Base-by-base conservation (phyloP, 257 asterid species). In the Pogostemon cablin region DNA sequence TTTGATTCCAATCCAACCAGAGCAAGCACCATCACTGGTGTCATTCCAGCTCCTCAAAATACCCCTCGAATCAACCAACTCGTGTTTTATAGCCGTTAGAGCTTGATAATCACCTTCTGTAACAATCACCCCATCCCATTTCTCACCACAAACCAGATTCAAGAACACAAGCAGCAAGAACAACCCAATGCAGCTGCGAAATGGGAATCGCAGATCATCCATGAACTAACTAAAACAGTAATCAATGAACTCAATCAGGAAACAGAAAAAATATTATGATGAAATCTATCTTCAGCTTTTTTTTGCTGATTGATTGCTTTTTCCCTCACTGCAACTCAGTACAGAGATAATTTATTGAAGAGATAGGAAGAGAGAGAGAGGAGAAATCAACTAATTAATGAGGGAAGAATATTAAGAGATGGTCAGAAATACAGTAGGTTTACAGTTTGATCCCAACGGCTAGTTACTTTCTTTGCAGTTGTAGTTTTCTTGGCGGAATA, bases 1-100 rank as follows among this genome's bases (percentile, higher is more conserved):
- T 69, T 90, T 88, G 81, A 93, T 86, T 5, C 98, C 98, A 6
- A 75, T 17, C 97, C 97, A 93, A 4, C 89, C 92, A 0, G 90
- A 83, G 55, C 98, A 93, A 32, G 97, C 89, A 9, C 88, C 88
- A 8, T 57, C 4, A 6, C 87, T 81, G 46, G 68, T 79, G 20
- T 66, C 86, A 48, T 90, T 90, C 98, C 98, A 93, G 87, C 90
- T 86, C 64, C 74, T 75, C 53, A 93, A 40, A 25, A 83, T 81
- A 3, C 96, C 91, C 40, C 67, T 77, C 37, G 65, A 41, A 42
- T 93, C 98, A 0, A 65, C 70, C 0, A 83, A 37, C 2, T 81
- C 88, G 12, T 66, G 70, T 12, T 83, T 88, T 4, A 89, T 9
- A 8, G 89, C 82, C 47, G 32, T 75, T 0, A 89, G 80, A 9